Evolutionary conservation across 116 monocot genomes (phyloP), one percentile per base, ranked within the genome.

Genomic region (Posidonia oceanica): DNA sequence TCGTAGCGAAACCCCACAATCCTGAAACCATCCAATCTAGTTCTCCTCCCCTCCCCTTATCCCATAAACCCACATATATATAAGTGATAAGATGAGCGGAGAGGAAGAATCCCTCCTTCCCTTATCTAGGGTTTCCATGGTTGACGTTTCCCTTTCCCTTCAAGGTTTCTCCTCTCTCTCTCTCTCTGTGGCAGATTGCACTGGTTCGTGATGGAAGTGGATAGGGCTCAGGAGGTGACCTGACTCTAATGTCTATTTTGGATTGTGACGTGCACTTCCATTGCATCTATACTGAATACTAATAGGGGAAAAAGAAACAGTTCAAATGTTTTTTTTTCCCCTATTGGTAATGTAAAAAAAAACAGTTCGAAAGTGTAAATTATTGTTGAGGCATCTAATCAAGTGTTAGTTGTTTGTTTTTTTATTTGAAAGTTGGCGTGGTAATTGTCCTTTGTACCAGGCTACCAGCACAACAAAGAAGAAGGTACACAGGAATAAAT

Each of bases 81-180:
- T 17, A 4, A 57, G 16, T 29, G 29, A 29, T 29, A 29, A 29
- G 29, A 29, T 29, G 20, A 4, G 18, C 15, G 6, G 57, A 57
- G 57, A 57, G 57, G 6, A n/a, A 20, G 13, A 16, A 6, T 20
- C 16, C 20, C 20, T 57, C 6, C 8, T 57, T 15, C 20, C 18
- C 57, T 57, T 57, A 20, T 57, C 57, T 57, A 57, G 57, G 57
- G 57, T 57, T 57, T 57, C 57, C 18, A 57, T 20, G 15, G 57
- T 57, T 57, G 18, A n/a, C 18, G 16, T 15, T 8, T 57, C 18
- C 57, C 18, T 17, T 20, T 57, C 57, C 57, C 8, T 57, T 20
- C 18, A 57, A 6, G 57, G 57, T 8, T 17, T 6, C 57, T 17
- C 7, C 57, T 17, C 57, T 7, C 29, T 29, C 29, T 57, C 57